Percentiles rank a stretch among this genome's conserved stretches.
These are phyloP conservation scores for Podospora pseudocomata DNA, from an alignment of 495 filamentous ascomycete species.

Conservation along the genomic window DNA sequence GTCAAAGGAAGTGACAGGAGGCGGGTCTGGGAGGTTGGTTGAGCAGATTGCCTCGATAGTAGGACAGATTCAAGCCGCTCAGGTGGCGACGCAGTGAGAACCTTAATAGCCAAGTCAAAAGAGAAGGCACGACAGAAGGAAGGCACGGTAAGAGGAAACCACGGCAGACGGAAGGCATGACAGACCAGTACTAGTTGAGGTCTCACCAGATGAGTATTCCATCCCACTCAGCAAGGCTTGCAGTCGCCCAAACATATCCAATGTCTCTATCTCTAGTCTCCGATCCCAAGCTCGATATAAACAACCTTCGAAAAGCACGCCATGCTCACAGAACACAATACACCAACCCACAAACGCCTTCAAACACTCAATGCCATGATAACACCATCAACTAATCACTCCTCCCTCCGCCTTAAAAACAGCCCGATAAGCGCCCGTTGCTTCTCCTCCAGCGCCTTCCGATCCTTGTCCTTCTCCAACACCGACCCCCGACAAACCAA, in stretches of 20 bases:
- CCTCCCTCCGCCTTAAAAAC: slow-evolving; percentile 34
- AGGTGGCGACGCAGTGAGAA: no score
- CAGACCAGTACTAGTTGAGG: no score
- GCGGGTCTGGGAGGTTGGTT: no score
- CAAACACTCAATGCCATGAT: neutral
- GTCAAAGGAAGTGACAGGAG: no score
- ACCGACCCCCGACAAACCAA: slow-evolving; percentile 42
- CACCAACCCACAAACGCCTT: neutral
- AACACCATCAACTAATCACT: neutral
- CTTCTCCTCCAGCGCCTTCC: slow-evolving; percentile 44
- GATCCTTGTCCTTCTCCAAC: slow-evolving; percentile 45
- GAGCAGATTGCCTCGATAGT: no score
- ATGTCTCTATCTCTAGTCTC: neutral
- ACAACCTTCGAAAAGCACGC: neutral
- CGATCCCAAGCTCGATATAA: neutral
- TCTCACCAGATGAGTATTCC: no score
- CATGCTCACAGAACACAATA: neutral
- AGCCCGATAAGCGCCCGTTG: slow-evolving; percentile 40
- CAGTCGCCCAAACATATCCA: neutral
- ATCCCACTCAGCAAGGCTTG: neutral
- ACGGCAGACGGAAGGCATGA: no score
- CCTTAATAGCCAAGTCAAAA: no score
- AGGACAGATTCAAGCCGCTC: no score
- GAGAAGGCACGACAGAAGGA: no score
- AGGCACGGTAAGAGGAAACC: no score